Evolutionary conservation across 345 rosid genomes (phyloP), one percentile per base, ranked within the genome.

Genomic region (Leavenworthia alabamica): DNA sequence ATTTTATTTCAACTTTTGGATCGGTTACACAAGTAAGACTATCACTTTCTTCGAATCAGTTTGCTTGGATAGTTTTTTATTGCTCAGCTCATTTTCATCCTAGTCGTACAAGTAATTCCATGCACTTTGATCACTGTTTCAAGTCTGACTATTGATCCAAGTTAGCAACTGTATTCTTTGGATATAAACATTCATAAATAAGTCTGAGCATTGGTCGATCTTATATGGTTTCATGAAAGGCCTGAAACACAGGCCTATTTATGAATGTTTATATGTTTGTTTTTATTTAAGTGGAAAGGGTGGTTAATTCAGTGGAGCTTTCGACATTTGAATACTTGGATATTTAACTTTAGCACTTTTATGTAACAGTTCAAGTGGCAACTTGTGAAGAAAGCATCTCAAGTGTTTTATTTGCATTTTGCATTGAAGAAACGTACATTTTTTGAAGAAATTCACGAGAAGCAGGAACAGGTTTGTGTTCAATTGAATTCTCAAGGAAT

Each of bases 371-470:
- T 93, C 68, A 93, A 87, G 79, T 93, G 99, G 99, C 79, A 65
- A 26, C 78, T 93, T 47, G 63, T 75, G 63, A 93, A 87, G 92
- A 89, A 87, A 71, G 95, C 97, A 17, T 77, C 99, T 8, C 92
- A 93, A 63, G 96, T 93, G 8, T 76, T 93, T 60, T 86, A 83
- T 78, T 74, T 93, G 55, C 99, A 93, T 72, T 90, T 93, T 74
- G 85, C 88, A 1, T 72, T 93, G 86, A 90, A 93, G 88, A 89
- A 76, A 70, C 89, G 97, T 26, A 85, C 83, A 1, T 79, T 93
- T 78, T 71, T 93, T 29, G 97, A 93, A 81, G 99, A 93, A 73
- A 87, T 93, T 75, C 96, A 86, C 3, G 99, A 87, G 88, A 93
- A 86, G 82, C 99, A 93, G 70, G 99, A 93, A 73, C 99, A 93